A percentile compares a stretch with the other conserved stretches of the same genome.
phyloP scores from a whole-genome alignment of 768 basidiomycete genomes.

The Calvatia gigantea region DNA sequence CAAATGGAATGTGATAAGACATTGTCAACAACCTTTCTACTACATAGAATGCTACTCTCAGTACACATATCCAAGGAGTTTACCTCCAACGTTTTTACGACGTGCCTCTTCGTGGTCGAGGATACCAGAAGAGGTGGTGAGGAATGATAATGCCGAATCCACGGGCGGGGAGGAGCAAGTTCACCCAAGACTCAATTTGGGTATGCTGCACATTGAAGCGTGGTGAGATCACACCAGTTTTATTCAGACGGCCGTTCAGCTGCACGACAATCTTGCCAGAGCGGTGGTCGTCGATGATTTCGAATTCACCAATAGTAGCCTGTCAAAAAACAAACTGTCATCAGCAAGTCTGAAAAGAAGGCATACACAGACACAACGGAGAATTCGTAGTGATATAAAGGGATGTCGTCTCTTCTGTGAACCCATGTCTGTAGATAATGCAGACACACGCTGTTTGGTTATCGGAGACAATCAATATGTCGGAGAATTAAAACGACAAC shows the following conservation, averaged over 20 bases:
- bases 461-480: slow-evolving; percentile 54
- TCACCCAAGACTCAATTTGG: slow-evolving; percentile 96
- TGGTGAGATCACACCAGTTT: slow-evolving; percentile 99
- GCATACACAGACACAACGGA: too few relatives aligned
- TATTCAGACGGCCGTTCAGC: slow-evolving; percentile 97
- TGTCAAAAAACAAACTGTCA: slow-evolving; percentile 25
- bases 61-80: slow-evolving; percentile 90
- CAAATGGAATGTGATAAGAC: too few relatives aligned
- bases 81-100: slow-evolving; percentile 97
- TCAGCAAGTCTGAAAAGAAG: too few relatives aligned
- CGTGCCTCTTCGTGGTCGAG: slow-evolving; percentile 99
- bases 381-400: too few relatives aligned
- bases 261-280: slow-evolving; percentile 98
- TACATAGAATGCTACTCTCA: slow-evolving; percentile 31
- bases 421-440: slow-evolving; percentile 36
- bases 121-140: slow-evolving; percentile 97
- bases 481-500: slow-evolving; percentile 84
- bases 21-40: background rate
- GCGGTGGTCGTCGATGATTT: slow-evolving; percentile 98
- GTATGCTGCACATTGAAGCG: slow-evolving; percentile 94
- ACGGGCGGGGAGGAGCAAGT: slow-evolving; percentile 93
- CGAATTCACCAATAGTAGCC: slow-evolving; percentile 99
- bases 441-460: slow-evolving; percentile 58
- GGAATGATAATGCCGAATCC: slow-evolving; percentile 95
- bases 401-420: slow-evolving; percentile 56